Base-by-base conservation (phyloP, 306 rosid genomes). In the Luffa aegyptiaca region DNA sequence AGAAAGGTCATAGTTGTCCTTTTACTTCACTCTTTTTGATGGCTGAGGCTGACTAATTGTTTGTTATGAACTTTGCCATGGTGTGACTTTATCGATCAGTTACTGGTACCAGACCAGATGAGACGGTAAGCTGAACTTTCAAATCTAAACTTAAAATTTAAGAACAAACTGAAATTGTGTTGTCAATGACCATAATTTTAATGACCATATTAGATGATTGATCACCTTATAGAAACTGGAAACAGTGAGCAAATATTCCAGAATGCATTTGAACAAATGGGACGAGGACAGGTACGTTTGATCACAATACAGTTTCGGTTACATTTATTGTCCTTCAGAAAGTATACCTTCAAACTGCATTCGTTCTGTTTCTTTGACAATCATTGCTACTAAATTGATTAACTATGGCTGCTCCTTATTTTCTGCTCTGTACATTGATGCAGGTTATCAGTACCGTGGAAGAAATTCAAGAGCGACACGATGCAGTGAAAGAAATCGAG, bases 391-490 rank as follows among this genome's bases (percentile, higher is more conserved):
- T 18, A 3, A 31, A 5, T 10, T 70, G 76, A 45, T 45, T 8
- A 2, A 35, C 46, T 14, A 37, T 7, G 72, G 8, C 48, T 12
- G 3, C 9, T 68, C 74, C 9, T 41, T 10, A 41, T 37, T 36
- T 64, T 64, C 21, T 17, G 12, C 12, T 64, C 46, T n/a, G 5
- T 33, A 20, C 65, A 53, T 20, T 8, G 79, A 86, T 75, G 55
- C 86, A 95, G 98, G 91, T 95, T 41, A 80, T 95, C 70, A 95
- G 81, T 86, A 91, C 97, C 0, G 75, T 92, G 82, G 98, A 95
- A 83, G 98, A 95, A 92, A 92, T 95, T 85, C 98, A 95, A 75
- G 98, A 95, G 88, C 85, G 98, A 81, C 98, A 92, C 45, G 93
- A 95, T 77, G 81, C 97, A 3, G 98, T 92, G 18, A 95, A 86